Percentiles rank a stretch among this genome's conserved stretches.
These are phyloP conservation scores for Backusella psychrophila DNA, from an alignment of 192 early-diverging fungal species.

Conservation along the genomic window DNA sequence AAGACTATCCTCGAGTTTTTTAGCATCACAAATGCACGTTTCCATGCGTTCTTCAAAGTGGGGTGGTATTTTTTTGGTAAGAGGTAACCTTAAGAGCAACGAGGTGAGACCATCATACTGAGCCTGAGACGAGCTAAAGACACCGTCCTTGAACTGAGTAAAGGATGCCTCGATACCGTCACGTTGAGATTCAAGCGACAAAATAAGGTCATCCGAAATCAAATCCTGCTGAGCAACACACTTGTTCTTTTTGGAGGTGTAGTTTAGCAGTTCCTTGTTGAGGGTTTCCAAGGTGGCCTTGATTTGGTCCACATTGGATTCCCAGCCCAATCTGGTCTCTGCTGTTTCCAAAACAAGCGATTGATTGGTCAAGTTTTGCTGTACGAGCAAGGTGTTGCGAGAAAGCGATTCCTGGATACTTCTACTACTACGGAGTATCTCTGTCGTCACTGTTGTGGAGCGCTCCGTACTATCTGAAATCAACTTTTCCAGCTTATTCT, in stretches of 20 bases:
- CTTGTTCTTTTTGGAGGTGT: slow-evolving; percentile 11
- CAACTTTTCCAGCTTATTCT: neutral
- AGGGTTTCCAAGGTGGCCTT: neutral
- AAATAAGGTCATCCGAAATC: neutral
- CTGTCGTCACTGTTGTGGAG: neutral
- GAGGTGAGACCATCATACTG: neutral
- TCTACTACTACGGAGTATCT: neutral
- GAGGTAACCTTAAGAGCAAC: neutral
- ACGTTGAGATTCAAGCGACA: neutral
- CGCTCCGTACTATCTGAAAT: neutral
- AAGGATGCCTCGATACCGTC: neutral
- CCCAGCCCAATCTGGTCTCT: slow-evolving; percentile 4
- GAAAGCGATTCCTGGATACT: neutral
- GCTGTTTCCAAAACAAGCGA: neutral
- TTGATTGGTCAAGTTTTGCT: neutral
- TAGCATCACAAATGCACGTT: neutral
- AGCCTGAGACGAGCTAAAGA: neutral
- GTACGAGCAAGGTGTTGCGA: neutral
- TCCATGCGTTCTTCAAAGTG: slow-evolving; percentile 13
- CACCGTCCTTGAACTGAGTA: neutral
- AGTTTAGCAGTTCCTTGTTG: neutral
- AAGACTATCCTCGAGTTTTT: slow-evolving; percentile 5
- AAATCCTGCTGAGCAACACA: slow-evolving; percentile 19
- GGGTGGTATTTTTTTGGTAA: neutral
- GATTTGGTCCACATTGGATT: neutral